Base-by-base conservation (phyloP, 139 green algal genomes). In the Picochlorum sp. region DNA sequence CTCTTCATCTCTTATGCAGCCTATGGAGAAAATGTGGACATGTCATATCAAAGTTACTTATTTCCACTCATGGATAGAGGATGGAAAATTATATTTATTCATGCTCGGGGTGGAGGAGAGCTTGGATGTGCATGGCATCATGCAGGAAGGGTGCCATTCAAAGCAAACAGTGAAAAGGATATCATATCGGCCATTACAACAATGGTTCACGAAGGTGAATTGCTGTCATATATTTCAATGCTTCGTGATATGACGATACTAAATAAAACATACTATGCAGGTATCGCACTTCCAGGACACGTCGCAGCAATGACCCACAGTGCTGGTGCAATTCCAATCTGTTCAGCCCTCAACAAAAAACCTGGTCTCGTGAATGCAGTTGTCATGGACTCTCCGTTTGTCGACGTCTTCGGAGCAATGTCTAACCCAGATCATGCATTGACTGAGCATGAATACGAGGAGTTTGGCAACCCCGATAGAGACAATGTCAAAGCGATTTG, bases 301-400 rank as follows among this genome's bases (percentile, higher is more conserved):
- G 21, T 83, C 13, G 74, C 60, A 4, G n/a, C 82, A 14, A 55
- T 79, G 49, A 74, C 67, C 3, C 28, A 45, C 31, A 80, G 70
- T 45, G 77, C 77, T 10, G 77, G 77, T 18, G 77, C 63, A 6
- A 41, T 84, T 45, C 54, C 69, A 1, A 62, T 67, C 4, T 70
- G 24, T 0, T 59, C 49, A 4, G 20, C 79, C 31, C 37, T 84
- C 20, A 68, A 75, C 37, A 54, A 38, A n/a, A 38, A 26, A 3
- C 50, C 65, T n/a, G 50, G 16, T 38, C 45, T 49, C 5, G 6
- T 77, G 20, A 41, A 49, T 7, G 65, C 65, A 28, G 59, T 60
- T 1, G 28, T 91, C 30, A 65, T 87, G 21, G 80, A 81, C 31
- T 86, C 94, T 24, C 89, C 88, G 0, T 97, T 97, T 70, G 85